Conservation (phyloP, 2,329 filamentous ascomycete species). For the Neofusicoccum umdonicola region DNA sequence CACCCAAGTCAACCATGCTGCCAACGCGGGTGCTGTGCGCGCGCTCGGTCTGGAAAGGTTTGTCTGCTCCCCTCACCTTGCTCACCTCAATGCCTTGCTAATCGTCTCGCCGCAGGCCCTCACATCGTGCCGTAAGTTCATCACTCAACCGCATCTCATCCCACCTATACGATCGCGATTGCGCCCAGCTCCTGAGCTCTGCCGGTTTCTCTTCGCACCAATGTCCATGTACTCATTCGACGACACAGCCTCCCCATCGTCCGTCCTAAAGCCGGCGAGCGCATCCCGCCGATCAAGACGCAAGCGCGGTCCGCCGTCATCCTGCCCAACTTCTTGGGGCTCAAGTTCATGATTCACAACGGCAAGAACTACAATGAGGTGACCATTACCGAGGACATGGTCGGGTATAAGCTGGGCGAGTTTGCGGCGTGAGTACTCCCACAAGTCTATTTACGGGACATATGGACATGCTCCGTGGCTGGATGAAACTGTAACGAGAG, state of each 20-base stretch:
- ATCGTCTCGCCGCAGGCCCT: conserved; percentile 51
- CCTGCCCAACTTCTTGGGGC: conserved; percentile 84
- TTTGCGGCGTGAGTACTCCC: conserved; percentile 71
- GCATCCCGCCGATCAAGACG: conserved; percentile 72
- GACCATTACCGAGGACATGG: conserved; percentile 90
- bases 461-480: no score
- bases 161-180: neutral
- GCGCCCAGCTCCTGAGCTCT: neutral
- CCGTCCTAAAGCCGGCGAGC: conserved; percentile 59
- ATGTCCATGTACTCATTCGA: neutral
- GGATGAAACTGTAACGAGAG: no score
- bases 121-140: conserved; percentile 66
- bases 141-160: conserved; percentile 11
- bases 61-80: conserved; percentile 19
- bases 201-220: neutral
- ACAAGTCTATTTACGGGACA: no score
- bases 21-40: conserved; percentile 58
- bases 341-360: conserved; percentile 88
- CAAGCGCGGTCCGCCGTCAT: conserved; percentile 87
- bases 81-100: conserved; percentile 22
- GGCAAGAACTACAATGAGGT: conserved; percentile 84
- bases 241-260: conserved; percentile 61
- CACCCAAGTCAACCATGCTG: neutral
- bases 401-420: conserved; percentile 90
- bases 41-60: conserved; percentile 89